Evolutionary conservation across 441 rosid species (phyloP), one percentile per base, ranked within the genome.

Genomic region (Eutrema salsugineum): DNA sequence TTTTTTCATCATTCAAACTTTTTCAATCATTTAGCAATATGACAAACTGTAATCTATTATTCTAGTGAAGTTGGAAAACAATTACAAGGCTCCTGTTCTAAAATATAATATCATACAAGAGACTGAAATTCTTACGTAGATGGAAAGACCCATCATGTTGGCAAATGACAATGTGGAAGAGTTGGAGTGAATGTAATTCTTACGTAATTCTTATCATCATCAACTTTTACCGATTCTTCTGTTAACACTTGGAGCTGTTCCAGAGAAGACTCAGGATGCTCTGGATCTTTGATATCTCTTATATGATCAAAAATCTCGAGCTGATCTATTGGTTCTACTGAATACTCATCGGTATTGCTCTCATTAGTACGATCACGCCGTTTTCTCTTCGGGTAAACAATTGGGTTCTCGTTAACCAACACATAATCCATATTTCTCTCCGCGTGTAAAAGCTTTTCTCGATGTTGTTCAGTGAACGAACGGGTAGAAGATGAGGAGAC

Each of bases 251-350:
- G 86, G 36, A 93, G 95, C 46, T 81, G 88, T 69, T 93, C 97
- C 77, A 91, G 73, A 19, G 96, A 88, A 68, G 8, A 30, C 0
- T 84, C 78, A 22, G 87, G 86, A 81, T 93, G 90, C 77, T 93
- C 93, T 17, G 98, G 94, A 77, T 93, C 97, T 78, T 88, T 93
- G 68, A 91, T 93, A 74, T 91, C 91, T 82, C 93, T 85, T 56
- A 93, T 82, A 85, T 83, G 90, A 83, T 88, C 89, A 74, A 89
- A 91, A 36, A 89, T 68, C 77, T 93, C 92, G 42, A 62, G 85
- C 57, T 87, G 87, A 39, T 93, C 96, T 39, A 93, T 86, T 32
- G 85, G 81, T 74, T 93, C 89, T 5, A 60, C 80, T 2, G 95
- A 81, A 20, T 74, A 83, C 78, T 88, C 97, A 70, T 88, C 86